Conservation (phyloP, 140 eudicot species). For the Bidens hawaiensis region DNA sequence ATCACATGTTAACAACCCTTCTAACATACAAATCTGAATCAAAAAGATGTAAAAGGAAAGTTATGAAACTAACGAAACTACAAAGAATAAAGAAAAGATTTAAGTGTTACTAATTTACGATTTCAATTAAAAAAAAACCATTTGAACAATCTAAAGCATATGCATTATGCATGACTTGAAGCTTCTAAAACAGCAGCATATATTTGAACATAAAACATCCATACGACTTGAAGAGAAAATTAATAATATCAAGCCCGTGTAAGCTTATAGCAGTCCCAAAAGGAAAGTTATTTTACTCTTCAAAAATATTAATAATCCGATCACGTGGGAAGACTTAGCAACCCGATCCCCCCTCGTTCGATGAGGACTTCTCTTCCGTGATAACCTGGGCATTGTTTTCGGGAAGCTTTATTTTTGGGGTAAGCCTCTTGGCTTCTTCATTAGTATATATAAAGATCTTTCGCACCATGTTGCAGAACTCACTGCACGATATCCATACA, state of each 20-base stretch:
- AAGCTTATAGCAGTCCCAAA: too few relatives aligned
- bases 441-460: slow-evolving; percentile 79
- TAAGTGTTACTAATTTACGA: too few relatives aligned
- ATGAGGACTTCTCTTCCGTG: slow-evolving; percentile 73
- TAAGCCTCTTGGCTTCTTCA: slow-evolving; percentile 81
- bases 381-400: slow-evolving; percentile 39
- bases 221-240: slow-evolving; percentile 3
- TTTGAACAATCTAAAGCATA: too few relatives aligned
- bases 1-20: too few relatives aligned
- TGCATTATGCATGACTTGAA: too few relatives aligned
- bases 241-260: not conserved
- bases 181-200: too few relatives aligned
- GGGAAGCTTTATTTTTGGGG: slow-evolving; percentile 66
- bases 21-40: too few relatives aligned
- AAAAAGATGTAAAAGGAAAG: too few relatives aligned
- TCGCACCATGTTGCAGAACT: slow-evolving; percentile 89
- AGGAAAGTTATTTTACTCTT: slow-evolving; percentile 2
- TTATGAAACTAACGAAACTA: too few relatives aligned
- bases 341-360: slow-evolving; percentile 48
- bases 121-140: too few relatives aligned
- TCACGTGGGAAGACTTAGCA: slow-evolving; percentile 25
- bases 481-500: slow-evolving; percentile 46
- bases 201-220: slow-evolving; percentile 11
- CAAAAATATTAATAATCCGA: not conserved
- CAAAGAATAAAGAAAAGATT: too few relatives aligned